These are phyloP conservation scores for Apiospora phragmitis DNA, from an alignment of 2,329 filamentous ascomycete genomes.

Conservation along the genomic window DNA sequence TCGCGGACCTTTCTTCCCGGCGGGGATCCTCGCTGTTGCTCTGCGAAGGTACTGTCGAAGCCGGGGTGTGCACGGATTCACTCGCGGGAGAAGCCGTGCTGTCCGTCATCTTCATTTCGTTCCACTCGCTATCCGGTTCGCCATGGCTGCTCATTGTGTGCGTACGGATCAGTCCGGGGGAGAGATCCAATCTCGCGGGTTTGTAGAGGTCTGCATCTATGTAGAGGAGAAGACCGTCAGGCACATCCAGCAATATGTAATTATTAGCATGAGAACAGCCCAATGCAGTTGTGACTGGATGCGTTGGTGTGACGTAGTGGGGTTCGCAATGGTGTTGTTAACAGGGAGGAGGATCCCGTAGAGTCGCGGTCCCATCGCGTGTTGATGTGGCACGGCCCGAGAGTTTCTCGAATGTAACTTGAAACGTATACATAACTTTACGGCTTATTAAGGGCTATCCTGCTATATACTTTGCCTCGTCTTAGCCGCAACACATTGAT, in stretches of 20 bases:
- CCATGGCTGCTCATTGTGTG: conserved; percentile 8
- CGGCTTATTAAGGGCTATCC: background rate
- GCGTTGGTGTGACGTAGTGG: conserved; percentile 5
- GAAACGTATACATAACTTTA: background rate
- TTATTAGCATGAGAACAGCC: background rate
- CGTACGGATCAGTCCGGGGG: background rate
- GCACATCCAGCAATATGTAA: background rate
- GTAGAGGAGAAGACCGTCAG: background rate
- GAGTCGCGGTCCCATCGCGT: background rate
- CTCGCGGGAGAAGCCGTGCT: background rate
- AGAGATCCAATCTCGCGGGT: background rate
- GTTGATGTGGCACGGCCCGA: conserved; percentile 7
- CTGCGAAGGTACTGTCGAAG: background rate
- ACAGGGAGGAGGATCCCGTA: background rate
- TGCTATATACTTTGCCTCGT: background rate
- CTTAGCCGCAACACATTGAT: background rate
- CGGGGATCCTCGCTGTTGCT: conserved; percentile 8
- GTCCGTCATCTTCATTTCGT: background rate
- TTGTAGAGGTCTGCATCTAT: background rate
- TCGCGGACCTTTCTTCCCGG: conserved; percentile 29
- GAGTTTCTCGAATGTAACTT: background rate
- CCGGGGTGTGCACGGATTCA: background rate
- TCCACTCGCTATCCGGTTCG: background rate
- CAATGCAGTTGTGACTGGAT: background rate
- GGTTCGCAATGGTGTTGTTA: background rate